Percentiles rank a stretch among this genome's conserved stretches.
Conservation (phyloP, 108 stramenopile genomes). For the Skeletonema marinoi region DNA sequence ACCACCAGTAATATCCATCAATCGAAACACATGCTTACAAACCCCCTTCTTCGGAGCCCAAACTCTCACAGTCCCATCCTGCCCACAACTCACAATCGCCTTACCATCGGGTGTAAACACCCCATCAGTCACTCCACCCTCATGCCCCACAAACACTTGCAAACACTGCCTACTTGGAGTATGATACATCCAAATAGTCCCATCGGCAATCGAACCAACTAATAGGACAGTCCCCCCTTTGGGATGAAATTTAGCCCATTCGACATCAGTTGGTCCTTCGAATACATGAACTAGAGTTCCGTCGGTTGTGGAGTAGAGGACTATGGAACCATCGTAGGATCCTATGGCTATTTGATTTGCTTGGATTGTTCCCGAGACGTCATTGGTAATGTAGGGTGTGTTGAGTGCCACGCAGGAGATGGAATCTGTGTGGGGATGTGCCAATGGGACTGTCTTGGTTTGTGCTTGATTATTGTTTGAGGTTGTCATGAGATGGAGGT, state of each 20-base stretch:
- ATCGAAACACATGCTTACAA: conserved; percentile 83
- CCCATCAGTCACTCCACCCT: conserved; percentile 84
- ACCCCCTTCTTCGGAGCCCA: conserved; percentile 94
- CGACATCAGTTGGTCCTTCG: conserved; percentile 96
- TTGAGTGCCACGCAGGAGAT: conserved; percentile 88
- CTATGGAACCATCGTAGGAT: conserved; percentile 85
- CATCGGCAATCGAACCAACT: conserved; percentile 89
- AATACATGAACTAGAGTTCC: conserved; percentile 62
- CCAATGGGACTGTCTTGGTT: conserved; percentile 29
- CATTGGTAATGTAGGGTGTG: conserved; percentile 45
- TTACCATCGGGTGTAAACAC: conserved; percentile 90
- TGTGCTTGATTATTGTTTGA: conserved; percentile 2
- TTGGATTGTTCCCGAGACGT: conserved; percentile 47
- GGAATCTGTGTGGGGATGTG: conserved; percentile 84
- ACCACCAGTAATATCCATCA: conserved; percentile 29
- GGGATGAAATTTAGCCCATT: conserved; percentile 95
- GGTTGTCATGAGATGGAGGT: conserved; percentile 56
- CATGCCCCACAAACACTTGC: conserved; percentile 97
- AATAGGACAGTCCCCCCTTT: conserved; percentile 88
- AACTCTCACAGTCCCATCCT: conserved; percentile 89
- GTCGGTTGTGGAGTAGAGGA: conserved; percentile 74
- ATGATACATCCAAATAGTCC: conserved; percentile 97
- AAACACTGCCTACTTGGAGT: conserved; percentile 87
- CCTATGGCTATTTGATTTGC: conserved; percentile 73
- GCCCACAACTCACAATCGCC: conserved; percentile 76